Evolutionary conservation across 2,329 filamentous ascomycete genomes (phyloP).

Genomic region (Fusarium continuum): DNA sequence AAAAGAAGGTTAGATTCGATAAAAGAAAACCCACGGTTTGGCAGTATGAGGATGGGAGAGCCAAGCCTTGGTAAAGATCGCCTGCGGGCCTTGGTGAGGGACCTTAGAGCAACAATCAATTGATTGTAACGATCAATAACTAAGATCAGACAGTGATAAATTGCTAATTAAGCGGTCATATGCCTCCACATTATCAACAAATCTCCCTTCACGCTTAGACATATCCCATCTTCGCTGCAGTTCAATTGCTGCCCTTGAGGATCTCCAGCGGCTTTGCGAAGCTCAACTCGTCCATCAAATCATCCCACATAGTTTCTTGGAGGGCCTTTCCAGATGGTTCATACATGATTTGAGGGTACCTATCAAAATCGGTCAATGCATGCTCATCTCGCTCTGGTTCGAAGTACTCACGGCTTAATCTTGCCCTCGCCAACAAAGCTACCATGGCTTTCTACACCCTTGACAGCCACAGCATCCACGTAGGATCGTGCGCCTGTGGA

Average conservation of each 20-base stretch:
- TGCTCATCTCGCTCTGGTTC: not conserved
- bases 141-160: too few relatives aligned
- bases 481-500: slow-evolving; percentile 36
- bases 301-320: slow-evolving; percentile 34
- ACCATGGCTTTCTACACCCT: slow-evolving; percentile 39
- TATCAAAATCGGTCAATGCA: slow-evolving; percentile 6
- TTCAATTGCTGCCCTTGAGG: not conserved
- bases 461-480: slow-evolving; percentile 35
- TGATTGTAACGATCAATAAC: not conserved
- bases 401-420: slow-evolving; percentile 38
- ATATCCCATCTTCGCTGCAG: too few relatives aligned
- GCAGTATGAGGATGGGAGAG: not conserved
- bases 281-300: slow-evolving; percentile 36
- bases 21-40: not conserved
- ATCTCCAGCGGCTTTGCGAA: slow-evolving; percentile 30
- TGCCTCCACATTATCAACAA: not conserved
- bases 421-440: slow-evolving; percentile 40
- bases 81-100: not conserved
- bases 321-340: slow-evolving; percentile 23
- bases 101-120: not conserved
- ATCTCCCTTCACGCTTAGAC: too few relatives aligned
- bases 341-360: slow-evolving; percentile 36
- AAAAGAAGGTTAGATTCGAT: slow-evolving; percentile 10
- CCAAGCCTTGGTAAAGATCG: not conserved
- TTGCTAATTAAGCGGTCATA: not conserved